phyloP scores from a whole-genome alignment of 2,329 filamentous ascomycete genomes.

The Aspergillus chevalieri region DNA sequence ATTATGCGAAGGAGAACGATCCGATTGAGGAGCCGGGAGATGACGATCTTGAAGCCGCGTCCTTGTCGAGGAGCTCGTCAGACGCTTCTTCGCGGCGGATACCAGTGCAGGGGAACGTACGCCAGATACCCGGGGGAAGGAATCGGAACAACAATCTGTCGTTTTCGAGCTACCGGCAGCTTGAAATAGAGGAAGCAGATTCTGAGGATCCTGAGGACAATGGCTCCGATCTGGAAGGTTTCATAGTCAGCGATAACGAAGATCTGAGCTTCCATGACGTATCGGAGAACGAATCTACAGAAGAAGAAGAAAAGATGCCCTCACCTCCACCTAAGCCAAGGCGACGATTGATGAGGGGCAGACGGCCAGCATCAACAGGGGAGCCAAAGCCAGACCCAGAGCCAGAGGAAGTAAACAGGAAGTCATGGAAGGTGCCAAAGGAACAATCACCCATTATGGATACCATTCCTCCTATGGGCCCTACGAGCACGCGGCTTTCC shows the following conservation, averaged over 20 bases:
- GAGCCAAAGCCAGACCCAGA: constrained; percentile 18
- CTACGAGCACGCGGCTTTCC: constrained; percentile 13
- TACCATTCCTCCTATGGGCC: constrained; percentile 10
- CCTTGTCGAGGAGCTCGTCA: constrained; percentile 15
- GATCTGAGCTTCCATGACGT: constrained; percentile 30
- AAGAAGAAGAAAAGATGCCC: constrained; percentile 20
- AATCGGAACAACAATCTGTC: constrained; percentile 5
- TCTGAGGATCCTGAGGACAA: constrained; percentile 19
- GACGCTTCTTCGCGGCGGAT: constrained; percentile 15
- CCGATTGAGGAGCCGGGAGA: constrained; percentile 19
- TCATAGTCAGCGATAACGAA: constrained; percentile 37
- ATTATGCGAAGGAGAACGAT: constrained; percentile 33
- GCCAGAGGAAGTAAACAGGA: constrained; percentile 9
- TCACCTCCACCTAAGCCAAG: constrained; percentile 17
- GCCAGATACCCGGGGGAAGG: constrained; percentile 5
- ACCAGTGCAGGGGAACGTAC: constrained; percentile 11
- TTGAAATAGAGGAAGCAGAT: constrained; percentile 17
- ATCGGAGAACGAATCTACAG: constrained; percentile 15
- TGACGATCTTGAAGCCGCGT: constrained; percentile 4
- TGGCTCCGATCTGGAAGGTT: constrained; percentile 33
- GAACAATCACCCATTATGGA: constrained; percentile 13
- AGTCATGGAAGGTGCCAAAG: constrained; percentile 8
- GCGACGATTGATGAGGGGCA: constrained; percentile 31
- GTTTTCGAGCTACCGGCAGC: constrained; percentile 15
- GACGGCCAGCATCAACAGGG: constrained; percentile 17